Evolutionary conservation across 108 stramenopile species (phyloP).

Genomic region (Hondaea fermentalgiana): DNA sequence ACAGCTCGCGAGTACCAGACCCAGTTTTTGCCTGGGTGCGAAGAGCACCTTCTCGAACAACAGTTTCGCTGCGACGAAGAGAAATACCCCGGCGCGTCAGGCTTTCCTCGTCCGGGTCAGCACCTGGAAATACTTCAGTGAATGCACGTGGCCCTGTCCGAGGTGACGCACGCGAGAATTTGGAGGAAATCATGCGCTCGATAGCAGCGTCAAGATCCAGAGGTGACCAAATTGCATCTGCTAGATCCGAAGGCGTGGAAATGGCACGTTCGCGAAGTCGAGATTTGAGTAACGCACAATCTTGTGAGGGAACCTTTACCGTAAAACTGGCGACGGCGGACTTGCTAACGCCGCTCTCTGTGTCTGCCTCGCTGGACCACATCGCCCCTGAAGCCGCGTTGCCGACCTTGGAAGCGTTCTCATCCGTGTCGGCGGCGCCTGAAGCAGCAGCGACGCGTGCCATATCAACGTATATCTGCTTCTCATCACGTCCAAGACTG

Average conservation of each 20-base stretch:
- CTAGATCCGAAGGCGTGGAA: neutral
- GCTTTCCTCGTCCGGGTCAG: neutral
- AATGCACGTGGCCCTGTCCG: no score
- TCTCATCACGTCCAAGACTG: neutral
- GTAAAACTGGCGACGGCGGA: neutral
- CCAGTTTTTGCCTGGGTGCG: neutral
- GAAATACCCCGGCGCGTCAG: neutral
- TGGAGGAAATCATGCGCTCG: neutral
- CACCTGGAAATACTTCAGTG: neutral
- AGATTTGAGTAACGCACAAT: neutral
- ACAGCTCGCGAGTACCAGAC: neutral
- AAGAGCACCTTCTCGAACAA: neutral
- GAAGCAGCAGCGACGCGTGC: neutral
- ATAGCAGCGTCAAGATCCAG: neutral
- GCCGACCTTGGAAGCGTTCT: neutral
- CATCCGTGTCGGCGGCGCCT: neutral
- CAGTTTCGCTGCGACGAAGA: neutral
- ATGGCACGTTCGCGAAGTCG: neutral
- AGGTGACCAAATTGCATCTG: neutral
- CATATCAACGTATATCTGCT: neutral
- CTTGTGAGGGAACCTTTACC: neutral
- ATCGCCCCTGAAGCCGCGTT: neutral
- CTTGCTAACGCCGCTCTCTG: neutral
- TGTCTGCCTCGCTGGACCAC: no score
- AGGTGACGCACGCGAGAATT: neutral